Conservation (phyloP, 768 basidiomycete species). For the Boletus tomentosulus region DNA sequence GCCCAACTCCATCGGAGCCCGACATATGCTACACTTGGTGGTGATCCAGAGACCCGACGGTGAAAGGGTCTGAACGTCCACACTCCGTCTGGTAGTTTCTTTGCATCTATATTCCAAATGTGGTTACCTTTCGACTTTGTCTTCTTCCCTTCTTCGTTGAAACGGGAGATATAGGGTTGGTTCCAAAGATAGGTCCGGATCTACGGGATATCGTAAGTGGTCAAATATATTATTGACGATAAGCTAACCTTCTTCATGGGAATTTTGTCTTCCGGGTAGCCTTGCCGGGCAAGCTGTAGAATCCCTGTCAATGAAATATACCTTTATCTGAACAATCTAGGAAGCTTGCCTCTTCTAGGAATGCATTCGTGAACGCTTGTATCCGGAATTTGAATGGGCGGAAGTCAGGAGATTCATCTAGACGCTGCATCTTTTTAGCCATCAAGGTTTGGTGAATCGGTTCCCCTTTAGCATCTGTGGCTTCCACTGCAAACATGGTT, state of each 20-base stretch:
- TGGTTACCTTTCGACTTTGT: constrained; percentile 99
- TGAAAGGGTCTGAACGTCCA: constrained; percentile 91
- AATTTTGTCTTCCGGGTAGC: constrained; percentile 91
- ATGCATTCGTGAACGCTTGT: constrained; percentile 94
- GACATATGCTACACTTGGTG: constrained; percentile 77
- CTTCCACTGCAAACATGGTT: constrained; percentile 62
- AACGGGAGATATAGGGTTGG: constrained; percentile 89
- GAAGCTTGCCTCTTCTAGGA: constrained; percentile 76
- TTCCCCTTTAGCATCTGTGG: constrained; percentile 91
- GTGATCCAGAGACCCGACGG: constrained; percentile 80
- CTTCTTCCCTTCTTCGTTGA: constrained; percentile 99
- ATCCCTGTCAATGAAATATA: constrained; percentile 9
- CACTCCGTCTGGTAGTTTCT: constrained; percentile 64
- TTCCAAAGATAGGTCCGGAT: constrained; percentile 95
- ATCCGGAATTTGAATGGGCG: constrained; percentile 99
- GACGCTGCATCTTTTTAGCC: constrained; percentile 97
- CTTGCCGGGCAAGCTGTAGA: constrained; percentile 70
- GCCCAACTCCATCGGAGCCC: constrained; percentile 85
- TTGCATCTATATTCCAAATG: constrained; percentile 98
- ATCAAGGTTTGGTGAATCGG: constrained; percentile 97
- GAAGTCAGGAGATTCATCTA: constrained; percentile 95
- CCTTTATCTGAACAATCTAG: constrained; percentile 1
- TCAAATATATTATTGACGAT: constrained; percentile 10
- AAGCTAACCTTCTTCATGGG: constrained; percentile 87
- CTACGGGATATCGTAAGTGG: constrained; percentile 36